A percentile compares a stretch with the other conserved stretches of the same genome.
Conservation (phyloP, 768 basidiomycete genomes). For the Cyclocybe aegerita region DNA sequence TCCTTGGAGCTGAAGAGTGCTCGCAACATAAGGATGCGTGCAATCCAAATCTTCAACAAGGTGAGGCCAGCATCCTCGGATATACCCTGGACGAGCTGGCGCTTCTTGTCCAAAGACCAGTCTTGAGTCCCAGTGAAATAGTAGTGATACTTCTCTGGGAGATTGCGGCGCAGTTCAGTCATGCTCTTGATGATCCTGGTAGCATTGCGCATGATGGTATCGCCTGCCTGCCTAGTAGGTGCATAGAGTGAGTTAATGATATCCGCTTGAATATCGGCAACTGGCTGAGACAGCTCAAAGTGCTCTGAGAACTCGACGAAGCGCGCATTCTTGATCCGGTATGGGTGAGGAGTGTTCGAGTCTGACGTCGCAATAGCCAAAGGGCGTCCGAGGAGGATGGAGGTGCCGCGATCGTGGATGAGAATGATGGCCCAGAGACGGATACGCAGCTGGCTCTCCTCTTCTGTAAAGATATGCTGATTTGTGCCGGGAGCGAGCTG, state of each 20-base stretch:
- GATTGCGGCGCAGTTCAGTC: slow-evolving; percentile 62
- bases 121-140: slow-evolving; percentile 81
- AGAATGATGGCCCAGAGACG: slow-evolving; percentile 85
- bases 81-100: slow-evolving; percentile 68
- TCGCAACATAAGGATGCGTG: slow-evolving; percentile 73
- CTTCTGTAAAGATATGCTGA: slow-evolving; percentile 59
- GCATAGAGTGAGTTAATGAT: slow-evolving; percentile 85
- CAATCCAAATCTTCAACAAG: slow-evolving; percentile 78
- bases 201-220: slow-evolving; percentile 74
- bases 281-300: slow-evolving; percentile 71
- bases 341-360: slow-evolving; percentile 75
- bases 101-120: slow-evolving; percentile 67
- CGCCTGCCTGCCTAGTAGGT: slow-evolving; percentile 68
- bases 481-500: slow-evolving; percentile 46
- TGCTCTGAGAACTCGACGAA: slow-evolving; percentile 69
- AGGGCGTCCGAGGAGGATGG: slow-evolving; percentile 83
- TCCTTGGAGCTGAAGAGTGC: slow-evolving; percentile 80
- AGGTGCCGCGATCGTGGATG: slow-evolving; percentile 85
- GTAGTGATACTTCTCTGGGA: slow-evolving; percentile 70
- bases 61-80: slow-evolving; percentile 83
- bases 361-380: slow-evolving; percentile 82
- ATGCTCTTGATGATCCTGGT: slow-evolving; percentile 79
- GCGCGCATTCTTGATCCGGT: slow-evolving; percentile 40
- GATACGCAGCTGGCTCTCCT: slow-evolving; percentile 77
- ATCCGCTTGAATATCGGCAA: slow-evolving; percentile 85